Evolutionary conservation across 805 yeast species (phyloP).

Genomic region (Spathaspora hagerdaliae): DNA sequence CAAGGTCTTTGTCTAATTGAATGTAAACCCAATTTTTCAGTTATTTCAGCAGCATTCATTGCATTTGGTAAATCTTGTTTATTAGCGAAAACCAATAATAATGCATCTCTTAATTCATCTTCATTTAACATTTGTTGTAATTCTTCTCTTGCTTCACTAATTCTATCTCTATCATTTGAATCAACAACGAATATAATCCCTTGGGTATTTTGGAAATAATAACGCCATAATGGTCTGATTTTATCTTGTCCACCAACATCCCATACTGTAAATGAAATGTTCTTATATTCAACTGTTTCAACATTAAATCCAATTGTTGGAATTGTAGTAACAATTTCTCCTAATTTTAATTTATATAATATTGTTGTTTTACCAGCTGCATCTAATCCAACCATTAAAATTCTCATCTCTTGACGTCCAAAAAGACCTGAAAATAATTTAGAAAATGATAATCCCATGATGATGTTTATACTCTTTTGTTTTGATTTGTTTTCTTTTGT

Average conservation of each 20-base stretch:
- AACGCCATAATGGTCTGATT: slow-evolving; percentile 42
- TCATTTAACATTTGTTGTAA: slow-evolving; percentile 42
- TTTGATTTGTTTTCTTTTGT: too few relatives aligned
- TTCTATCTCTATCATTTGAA: slow-evolving; percentile 42
- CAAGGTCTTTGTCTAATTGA: slow-evolving; percentile 41
- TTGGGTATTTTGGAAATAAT: slow-evolving; percentile 41
- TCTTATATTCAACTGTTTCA: slow-evolving; percentile 41
- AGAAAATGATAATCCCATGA: slow-evolving; percentile 37
- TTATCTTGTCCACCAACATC: slow-evolving; percentile 44
- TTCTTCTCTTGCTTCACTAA: slow-evolving; percentile 40
- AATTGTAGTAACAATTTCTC: slow-evolving; percentile 40
- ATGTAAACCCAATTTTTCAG: slow-evolving; percentile 41
- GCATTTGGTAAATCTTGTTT: slow-evolving; percentile 43
- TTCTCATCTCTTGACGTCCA: slow-evolving; percentile 42
- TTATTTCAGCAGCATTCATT: slow-evolving; percentile 42
- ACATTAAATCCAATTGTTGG: slow-evolving; percentile 43
- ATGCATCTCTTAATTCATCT: slow-evolving; percentile 40
- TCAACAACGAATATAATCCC: slow-evolving; percentile 41
- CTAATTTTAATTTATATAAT: slow-evolving; percentile 40
- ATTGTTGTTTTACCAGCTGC: slow-evolving; percentile 43
- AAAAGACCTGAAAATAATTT: slow-evolving; percentile 38
- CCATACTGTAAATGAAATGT: slow-evolving; percentile 42
- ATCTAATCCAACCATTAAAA: slow-evolving; percentile 42
- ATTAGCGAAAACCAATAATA: slow-evolving; percentile 38
- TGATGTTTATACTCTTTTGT: too few relatives aligned